These are phyloP conservation scores for Saccharomycopsis hybrid DNA, from an alignment of 1,139 yeast species.

Conservation along the genomic window DNA sequence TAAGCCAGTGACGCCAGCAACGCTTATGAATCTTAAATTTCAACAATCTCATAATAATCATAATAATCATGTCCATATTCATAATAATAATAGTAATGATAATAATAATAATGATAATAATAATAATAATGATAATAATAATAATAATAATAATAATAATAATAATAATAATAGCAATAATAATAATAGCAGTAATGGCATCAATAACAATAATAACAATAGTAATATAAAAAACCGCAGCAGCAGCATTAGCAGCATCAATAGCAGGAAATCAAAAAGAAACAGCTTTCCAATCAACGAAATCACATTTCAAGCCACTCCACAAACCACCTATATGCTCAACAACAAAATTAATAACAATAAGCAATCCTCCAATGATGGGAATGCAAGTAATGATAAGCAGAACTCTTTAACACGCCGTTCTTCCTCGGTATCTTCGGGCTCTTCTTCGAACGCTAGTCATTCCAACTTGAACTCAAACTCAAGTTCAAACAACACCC, in stretches of 20 bases:
- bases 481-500: background rate
- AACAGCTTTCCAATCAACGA: slow-evolving; percentile 5
- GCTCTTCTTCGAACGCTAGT: background rate
- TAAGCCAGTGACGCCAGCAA: slow-evolving; percentile 35
- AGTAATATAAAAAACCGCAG: background rate
- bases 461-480: slow-evolving; percentile 1
- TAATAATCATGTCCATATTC: no score
- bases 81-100: background rate
- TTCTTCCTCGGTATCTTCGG: background rate
- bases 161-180: no score
- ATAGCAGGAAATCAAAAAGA: background rate
- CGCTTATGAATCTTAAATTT: slow-evolving; percentile 35
- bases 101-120: background rate
- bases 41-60: slow-evolving; percentile 5
- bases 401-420: no score
- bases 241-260: background rate
- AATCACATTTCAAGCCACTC: slow-evolving; percentile 17
- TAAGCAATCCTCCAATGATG: no score
- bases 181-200: no score
- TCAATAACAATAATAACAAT: background rate
- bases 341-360: no score
- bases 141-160: background rate
- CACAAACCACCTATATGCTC: background rate
- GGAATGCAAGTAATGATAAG: no score
- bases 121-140: background rate